These are phyloP conservation scores for Candida bentonensis DNA, from an alignment of 805 yeast genomes.

Conservation along the genomic window DNA sequence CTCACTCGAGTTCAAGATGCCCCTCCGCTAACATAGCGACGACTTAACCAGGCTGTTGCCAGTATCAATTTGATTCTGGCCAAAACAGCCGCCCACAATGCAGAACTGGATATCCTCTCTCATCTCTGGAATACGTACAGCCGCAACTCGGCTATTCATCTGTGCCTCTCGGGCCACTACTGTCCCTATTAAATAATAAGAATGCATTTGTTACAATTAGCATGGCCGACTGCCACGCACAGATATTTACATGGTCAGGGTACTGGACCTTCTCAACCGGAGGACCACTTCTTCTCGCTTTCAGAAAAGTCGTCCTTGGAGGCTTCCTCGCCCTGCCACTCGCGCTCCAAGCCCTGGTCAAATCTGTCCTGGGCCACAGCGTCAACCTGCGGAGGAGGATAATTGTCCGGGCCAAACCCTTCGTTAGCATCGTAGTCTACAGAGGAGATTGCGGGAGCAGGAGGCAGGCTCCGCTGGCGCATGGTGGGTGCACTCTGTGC, in stretches of 20 bases:
- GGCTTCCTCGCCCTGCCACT: neutral
- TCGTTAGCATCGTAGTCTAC: neutral
- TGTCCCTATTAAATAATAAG: too few relatives aligned
- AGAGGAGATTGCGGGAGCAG: neutral
- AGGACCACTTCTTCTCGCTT: neutral
- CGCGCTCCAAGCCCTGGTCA: neutral
- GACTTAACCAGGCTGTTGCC: conserved; percentile 55
- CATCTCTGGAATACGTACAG: conserved; percentile 71
- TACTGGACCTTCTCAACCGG: too few relatives aligned
- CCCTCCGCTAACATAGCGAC: conserved; percentile 30
- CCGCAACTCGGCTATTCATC: conserved; percentile 53
- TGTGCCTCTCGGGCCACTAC: too few relatives aligned
- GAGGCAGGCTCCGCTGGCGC: too few relatives aligned
- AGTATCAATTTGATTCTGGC: conserved; percentile 44
- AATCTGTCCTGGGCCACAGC: neutral
- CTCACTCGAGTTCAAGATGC: neutral
- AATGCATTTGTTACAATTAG: too few relatives aligned
- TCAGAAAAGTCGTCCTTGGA: neutral
- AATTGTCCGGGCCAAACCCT: neutral
- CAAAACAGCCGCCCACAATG: conserved; percentile 20
- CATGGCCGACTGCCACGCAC: too few relatives aligned
- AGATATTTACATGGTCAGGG: too few relatives aligned
- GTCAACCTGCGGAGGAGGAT: neutral
- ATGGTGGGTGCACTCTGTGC: neutral
- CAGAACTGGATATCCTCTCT: conserved; percentile 42